Percentiles rank a stretch among this genome's conserved stretches.
These are phyloP conservation scores for Zalerion maritima DNA, from an alignment of 495 filamentous ascomycete genomes.

Conservation along the genomic window DNA sequence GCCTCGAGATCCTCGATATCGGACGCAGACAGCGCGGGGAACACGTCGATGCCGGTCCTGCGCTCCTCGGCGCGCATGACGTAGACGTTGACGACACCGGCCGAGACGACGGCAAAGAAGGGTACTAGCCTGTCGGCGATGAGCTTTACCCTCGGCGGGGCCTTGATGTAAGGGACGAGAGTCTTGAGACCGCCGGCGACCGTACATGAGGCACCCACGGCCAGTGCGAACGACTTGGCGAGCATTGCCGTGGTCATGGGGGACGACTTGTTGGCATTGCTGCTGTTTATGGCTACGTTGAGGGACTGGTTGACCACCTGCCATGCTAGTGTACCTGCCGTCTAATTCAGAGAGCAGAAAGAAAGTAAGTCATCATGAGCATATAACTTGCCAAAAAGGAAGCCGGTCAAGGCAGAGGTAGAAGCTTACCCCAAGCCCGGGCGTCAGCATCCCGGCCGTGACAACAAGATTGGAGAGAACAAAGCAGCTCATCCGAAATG, in stretches of 20 bases:
- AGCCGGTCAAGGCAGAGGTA: slow-evolving; percentile 7
- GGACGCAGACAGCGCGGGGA: slow-evolving; percentile 48
- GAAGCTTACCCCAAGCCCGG: slow-evolving; percentile 48
- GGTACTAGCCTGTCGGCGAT: slow-evolving; percentile 75
- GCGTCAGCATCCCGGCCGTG: slow-evolving; percentile 96
- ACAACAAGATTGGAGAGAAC: slow-evolving; percentile 88
- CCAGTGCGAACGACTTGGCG: slow-evolving; percentile 77
- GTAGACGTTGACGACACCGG: slow-evolving; percentile 86
- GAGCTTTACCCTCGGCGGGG: slow-evolving; percentile 57
- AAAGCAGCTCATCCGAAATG: slow-evolving; percentile 95
- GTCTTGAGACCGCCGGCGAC: slow-evolving; percentile 88
- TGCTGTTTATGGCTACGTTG: slow-evolving; percentile 92
- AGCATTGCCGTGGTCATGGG: slow-evolving; percentile 68
- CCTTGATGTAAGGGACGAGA: slow-evolving; percentile 70
- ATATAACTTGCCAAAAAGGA: too few species aligned
- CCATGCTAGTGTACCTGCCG: slow-evolving; percentile 80
- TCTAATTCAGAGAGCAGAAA: slow-evolving; percentile 31
- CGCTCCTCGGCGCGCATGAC: slow-evolving; percentile 97
- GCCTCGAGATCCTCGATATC: slow-evolving; percentile 38
- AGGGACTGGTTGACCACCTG: slow-evolving; percentile 95
- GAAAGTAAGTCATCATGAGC: slow-evolving; percentile 3
- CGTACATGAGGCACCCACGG: slow-evolving; percentile 81
- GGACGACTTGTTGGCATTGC: slow-evolving; percentile 94
- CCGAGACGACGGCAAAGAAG: slow-evolving; percentile 85
- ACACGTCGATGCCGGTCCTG: slow-evolving; percentile 85